phyloP scores from a whole-genome alignment of 768 basidiomycete genomes.

The Leucosporidium creatinivorum region DNA sequence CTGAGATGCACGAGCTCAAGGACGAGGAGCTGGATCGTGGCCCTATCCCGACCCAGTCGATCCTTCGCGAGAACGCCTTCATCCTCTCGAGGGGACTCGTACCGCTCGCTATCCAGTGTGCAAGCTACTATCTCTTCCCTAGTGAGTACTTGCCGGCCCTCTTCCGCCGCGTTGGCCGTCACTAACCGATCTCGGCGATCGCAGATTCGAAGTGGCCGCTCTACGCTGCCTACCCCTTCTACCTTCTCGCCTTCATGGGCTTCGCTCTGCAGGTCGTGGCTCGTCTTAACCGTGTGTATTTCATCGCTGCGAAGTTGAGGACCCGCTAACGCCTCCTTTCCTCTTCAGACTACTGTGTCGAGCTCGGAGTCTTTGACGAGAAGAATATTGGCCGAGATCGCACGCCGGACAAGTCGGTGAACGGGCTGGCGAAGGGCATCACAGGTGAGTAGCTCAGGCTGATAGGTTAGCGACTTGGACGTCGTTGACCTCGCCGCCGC shows the following conservation, averaged over 20 bases:
- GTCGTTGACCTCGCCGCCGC: neutral
- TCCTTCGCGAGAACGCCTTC: slow-evolving; percentile 16
- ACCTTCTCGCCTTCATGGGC: slow-evolving; percentile 5
- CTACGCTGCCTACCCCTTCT: slow-evolving; percentile 14
- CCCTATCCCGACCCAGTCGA: slow-evolving; percentile 2
- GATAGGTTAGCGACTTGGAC: neutral
- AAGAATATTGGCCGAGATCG: slow-evolving; percentile 24
- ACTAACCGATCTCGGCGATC: neutral
- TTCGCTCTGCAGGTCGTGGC: slow-evolving; percentile 13
- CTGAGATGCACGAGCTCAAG: slow-evolving; percentile 16
- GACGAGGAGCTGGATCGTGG: slow-evolving; percentile 21
- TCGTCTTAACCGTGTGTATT: slow-evolving; percentile 4
- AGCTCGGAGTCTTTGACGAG: slow-evolving; percentile 23
- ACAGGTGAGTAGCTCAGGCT: slow-evolving; percentile 6
- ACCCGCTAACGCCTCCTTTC: neutral
- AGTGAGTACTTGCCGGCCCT: neutral
- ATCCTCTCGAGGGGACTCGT: slow-evolving; percentile 8
- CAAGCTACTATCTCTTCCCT: slow-evolving; percentile 2
- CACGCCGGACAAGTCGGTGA: slow-evolving; percentile 27
- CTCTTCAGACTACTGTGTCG: slow-evolving; percentile 16
- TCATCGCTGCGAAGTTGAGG: no score
- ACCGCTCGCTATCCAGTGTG: slow-evolving; percentile 9
- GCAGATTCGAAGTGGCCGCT: slow-evolving; percentile 19
- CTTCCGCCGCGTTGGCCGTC: neutral
- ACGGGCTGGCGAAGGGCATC: slow-evolving; percentile 12